phyloP scores from a whole-genome alignment of 768 basidiomycete species.

The Coprinopsis cinerea region DNA sequence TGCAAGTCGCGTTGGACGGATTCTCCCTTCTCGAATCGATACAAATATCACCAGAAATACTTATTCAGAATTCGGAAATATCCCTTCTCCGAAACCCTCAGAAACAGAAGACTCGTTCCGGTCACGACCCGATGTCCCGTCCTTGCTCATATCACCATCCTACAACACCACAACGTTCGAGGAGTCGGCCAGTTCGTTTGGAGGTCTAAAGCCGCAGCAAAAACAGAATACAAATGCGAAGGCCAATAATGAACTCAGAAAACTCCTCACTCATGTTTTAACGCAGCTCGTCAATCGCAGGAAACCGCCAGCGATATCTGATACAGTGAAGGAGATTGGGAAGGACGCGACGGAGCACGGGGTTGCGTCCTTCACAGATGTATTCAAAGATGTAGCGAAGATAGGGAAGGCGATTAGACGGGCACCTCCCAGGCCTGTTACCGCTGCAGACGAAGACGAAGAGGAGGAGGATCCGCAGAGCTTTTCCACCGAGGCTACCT shows the following conservation, averaged over 20 bases:
- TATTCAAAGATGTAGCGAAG: constrained; percentile 39
- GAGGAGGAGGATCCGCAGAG: constrained; percentile 39
- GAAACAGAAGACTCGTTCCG: neutral
- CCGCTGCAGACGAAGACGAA: constrained; percentile 33
- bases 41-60: constrained; percentile 17
- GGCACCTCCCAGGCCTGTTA: constrained; percentile 10
- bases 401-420: constrained; percentile 23
- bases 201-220: constrained; percentile 6
- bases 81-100: neutral
- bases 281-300: constrained; percentile 53
- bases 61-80: constrained; percentile 21
- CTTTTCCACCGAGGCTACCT: constrained; percentile 63
- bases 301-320: constrained; percentile 48
- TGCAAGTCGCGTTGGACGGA: constrained; percentile 2
- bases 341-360: constrained; percentile 24
- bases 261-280: constrained; percentile 61
- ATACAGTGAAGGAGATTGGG: constrained; percentile 26
- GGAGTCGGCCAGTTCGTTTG: neutral
- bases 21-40: constrained; percentile 15
- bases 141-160: neutral
- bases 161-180: neutral
- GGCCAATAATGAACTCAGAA: constrained; percentile 57
- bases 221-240: constrained; percentile 27
- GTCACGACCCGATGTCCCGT: neutral
- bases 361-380: constrained; percentile 37